phyloP scores from a whole-genome alignment of 805 yeast species.

The Kluyveromyces siamensis region DNA sequence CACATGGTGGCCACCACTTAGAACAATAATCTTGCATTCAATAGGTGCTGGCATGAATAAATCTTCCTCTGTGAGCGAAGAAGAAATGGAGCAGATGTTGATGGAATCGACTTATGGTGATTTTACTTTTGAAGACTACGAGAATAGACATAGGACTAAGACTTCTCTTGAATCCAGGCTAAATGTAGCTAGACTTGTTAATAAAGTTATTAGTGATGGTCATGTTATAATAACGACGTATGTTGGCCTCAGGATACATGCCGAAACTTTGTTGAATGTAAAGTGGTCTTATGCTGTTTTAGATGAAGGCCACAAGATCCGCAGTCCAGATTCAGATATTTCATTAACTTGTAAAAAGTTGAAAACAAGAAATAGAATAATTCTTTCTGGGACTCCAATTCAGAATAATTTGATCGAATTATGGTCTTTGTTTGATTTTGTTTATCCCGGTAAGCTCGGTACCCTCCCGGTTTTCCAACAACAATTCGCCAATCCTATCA shows the following conservation, averaged over 20 bases:
- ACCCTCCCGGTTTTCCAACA: conserved; percentile 90
- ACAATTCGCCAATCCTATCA: conserved; percentile 88
- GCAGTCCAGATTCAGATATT: conserved; percentile 88
- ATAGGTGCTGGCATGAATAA: conserved; percentile 79
- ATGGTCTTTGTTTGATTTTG: conserved; percentile 93
- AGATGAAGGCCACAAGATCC: conserved; percentile 95
- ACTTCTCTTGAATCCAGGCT: conserved; percentile 24
- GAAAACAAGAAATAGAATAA: conserved; percentile 75
- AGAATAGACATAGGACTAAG: conserved; percentile 20
- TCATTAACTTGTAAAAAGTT: conserved; percentile 79
- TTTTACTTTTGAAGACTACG: conserved; percentile 34
- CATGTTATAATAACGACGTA: conserved; percentile 88
- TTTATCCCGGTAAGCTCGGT: conserved; percentile 90
- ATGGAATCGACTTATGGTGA: conserved; percentile 32
- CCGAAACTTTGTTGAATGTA: conserved; percentile 50
- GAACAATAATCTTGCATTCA: conserved; percentile 81
- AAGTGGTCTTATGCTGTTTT: conserved; percentile 86
- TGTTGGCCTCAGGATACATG: conserved; percentile 69
- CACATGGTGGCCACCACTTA: conserved; percentile 94
- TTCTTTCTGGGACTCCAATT: conserved; percentile 92
- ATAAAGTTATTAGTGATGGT: conserved; percentile 55
- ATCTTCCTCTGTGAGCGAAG: conserved; percentile 31
- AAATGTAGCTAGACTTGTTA: conserved; percentile 27
- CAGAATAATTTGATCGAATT: conserved; percentile 87
- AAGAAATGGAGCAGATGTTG: conserved; percentile 42